Percentiles rank a stretch among this genome's conserved stretches.
These are phyloP conservation scores for Tetrahymena elliotti DNA, from an alignment of 73 alveolate species.

Conservation along the genomic window DNA sequence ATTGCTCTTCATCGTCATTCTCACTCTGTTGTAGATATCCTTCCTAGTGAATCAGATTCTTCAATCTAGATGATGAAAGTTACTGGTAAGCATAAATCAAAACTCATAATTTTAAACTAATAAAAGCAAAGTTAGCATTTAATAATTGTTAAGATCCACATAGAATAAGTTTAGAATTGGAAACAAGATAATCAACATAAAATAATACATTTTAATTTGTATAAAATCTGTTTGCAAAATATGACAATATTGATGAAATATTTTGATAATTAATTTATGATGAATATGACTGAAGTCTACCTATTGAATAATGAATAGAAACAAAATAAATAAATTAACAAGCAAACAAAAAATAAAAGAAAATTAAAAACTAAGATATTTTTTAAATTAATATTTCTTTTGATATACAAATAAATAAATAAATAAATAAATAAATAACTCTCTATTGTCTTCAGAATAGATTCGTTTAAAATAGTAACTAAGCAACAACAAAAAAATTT, in stretches of 20 bases:
- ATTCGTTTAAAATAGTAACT: neutral
- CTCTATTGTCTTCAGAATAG: neutral
- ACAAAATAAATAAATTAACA: neutral
- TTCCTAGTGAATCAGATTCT: conserved; percentile 98
- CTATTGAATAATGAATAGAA: neutral
- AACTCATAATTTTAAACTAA: neutral
- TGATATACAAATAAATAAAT: too few relatives aligned
- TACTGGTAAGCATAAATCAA: conserved; percentile 15
- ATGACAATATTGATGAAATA: neutral
- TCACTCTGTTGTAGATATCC: conserved; percentile 97
- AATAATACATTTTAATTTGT: too few relatives aligned
- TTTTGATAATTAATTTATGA: neutral
- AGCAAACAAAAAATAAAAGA: neutral
- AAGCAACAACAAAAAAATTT: neutral
- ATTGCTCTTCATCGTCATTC: conserved; percentile 98
- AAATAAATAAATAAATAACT: too few relatives aligned
- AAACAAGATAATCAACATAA: neutral
- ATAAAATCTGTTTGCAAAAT: neutral
- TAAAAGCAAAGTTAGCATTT: neutral
- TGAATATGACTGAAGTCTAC: neutral
- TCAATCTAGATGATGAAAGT: conserved; percentile 86
- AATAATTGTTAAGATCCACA: neutral
- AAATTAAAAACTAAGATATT: neutral
- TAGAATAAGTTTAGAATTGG: neutral
- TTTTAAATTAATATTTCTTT: neutral